These are phyloP conservation scores for Corymbia citriodora DNA, from an alignment of 441 rosid genomes.

Conservation along the genomic window DNA sequence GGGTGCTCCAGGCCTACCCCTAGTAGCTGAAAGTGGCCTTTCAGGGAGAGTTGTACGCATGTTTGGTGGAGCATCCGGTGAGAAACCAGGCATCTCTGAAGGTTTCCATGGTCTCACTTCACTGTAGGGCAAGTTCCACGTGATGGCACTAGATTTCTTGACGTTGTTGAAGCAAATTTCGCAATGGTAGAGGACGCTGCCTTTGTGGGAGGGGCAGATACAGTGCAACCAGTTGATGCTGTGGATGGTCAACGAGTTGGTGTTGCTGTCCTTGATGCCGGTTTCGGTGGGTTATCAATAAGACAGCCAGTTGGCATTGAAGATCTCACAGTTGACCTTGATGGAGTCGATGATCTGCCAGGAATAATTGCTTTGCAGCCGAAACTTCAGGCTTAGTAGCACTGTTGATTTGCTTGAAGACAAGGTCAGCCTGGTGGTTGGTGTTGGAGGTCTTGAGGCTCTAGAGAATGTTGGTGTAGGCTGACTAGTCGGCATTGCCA, in stretches of 20 bases:
- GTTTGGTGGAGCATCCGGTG: conserved; percentile 87
- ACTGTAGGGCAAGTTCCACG: conserved; percentile 65
- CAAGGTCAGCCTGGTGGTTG: conserved; percentile 62
- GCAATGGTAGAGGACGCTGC: not conserved
- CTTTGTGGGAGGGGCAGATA: conserved; percentile 45
- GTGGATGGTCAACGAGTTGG: conserved; percentile 50
- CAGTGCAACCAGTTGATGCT: conserved; percentile 38
- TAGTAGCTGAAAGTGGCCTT: too few relatives aligned
- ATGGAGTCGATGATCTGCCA: conserved; percentile 38
- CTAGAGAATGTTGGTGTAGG: conserved; percentile 48
- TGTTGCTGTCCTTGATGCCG: conserved; percentile 68
- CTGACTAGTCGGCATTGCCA: conserved; percentile 59
- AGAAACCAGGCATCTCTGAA: conserved; percentile 91
- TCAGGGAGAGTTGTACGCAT: too few relatives aligned
- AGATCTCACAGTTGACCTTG: conserved; percentile 71
- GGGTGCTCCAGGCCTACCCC: conserved; percentile 89
- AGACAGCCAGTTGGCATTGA: conserved; percentile 80
- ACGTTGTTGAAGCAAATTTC: conserved; percentile 24
- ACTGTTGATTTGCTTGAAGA: conserved; percentile 21
- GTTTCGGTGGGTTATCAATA: conserved; percentile 56
- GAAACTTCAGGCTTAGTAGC: conserved; percentile 42
- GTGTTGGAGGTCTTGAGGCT: conserved; percentile 75
- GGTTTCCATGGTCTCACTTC: conserved; percentile 87
- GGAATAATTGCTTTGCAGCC: conserved; percentile 12
- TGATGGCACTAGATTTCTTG: conserved; percentile 51